phyloP scores from a whole-genome alignment of 2,329 filamentous ascomycete genomes.

The Pseudogymnoascus destructans region DNA sequence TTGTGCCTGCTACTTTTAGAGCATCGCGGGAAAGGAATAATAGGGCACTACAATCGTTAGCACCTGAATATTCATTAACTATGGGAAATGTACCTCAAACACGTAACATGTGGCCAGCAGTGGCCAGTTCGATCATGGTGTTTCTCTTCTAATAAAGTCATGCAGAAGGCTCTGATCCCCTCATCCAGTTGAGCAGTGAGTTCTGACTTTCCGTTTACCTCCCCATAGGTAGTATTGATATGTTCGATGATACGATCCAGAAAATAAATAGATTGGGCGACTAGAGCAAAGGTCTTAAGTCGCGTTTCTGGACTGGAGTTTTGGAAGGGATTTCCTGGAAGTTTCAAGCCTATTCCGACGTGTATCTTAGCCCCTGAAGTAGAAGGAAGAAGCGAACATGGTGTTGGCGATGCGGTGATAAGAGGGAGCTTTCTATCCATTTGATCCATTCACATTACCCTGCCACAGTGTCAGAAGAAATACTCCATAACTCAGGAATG shows the following conservation, averaged over 20 bases:
- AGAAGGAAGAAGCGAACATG: constrained; percentile 1
- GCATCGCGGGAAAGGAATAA: neutral
- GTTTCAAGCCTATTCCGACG: neutral
- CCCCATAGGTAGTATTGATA: constrained; percentile 1
- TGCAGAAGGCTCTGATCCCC: neutral
- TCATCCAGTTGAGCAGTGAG: neutral
- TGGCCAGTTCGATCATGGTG: neutral
- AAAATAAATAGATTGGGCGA: neutral
- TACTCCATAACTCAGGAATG: neutral
- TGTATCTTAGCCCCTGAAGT: neutral
- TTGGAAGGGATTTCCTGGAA: neutral
- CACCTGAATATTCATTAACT: neutral
- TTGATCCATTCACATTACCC: neutral
- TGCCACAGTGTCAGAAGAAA: neutral
- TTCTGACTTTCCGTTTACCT: neutral
- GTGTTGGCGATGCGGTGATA: neutral
- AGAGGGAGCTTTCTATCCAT: neutral
- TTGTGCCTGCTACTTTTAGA: neutral
- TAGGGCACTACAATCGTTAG: neutral
- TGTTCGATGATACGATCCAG: neutral
- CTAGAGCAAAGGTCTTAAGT: neutral
- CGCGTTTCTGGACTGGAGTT: neutral
- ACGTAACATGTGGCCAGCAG: constrained; percentile 4
- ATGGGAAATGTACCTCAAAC: neutral
- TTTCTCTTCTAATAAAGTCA: neutral